Evolutionary conservation across 2,329 filamentous ascomycete genomes (phyloP), one percentile per base, ranked within the genome.

Genomic region (Endoconidiophora polonica): DNA sequence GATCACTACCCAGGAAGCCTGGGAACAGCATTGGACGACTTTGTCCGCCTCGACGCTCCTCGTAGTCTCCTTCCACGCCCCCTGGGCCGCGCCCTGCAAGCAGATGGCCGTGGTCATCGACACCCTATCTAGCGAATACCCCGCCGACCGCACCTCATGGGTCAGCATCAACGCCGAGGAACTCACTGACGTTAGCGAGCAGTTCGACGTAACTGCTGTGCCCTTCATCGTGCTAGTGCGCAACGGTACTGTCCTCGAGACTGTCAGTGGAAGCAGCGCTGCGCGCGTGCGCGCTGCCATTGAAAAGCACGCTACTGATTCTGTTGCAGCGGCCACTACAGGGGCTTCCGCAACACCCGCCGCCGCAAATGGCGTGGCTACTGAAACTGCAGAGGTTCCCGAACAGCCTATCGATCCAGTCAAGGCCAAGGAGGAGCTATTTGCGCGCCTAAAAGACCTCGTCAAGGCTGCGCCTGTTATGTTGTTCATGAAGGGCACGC

Each of bases 381-480:
- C 40, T 6, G 50, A 42, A 12, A 29, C 26, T n/a, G 37, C 38
- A 4, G 18, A 44, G 14, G 46, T 20, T 6, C 24, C 42, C 18
- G 63, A 66, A 49, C 61, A 59, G 9, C 56, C 60, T 3, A 56
- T 57, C 10, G 73, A 77, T 53, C 70, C 68, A 5, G 72, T 68
- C 50, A 73, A 79, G 64, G 73, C 74, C 46, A 90, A 90, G 67
- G 86, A 95, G 63, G 87, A 93, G 56, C 69, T 98, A 49, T 80
- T 86, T 65, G 80, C 83, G 63, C 75, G 90, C 29, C 71, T 98
- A 37, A 74, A 68, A 18, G 84, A 93, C 58, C 73, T 98, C 36
- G 90, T 96, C 57, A 94, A 90, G 69, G 91, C 91, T 4, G 90
- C 91, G 29, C 86, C 88, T 0, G 88, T 98, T 29, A 98, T 98